A percentile compares a stretch with the other conserved stretches of the same genome.
Conservation (phyloP, 2,329 filamentous ascomycete genomes). For the Dothistroma septosporum region DNA sequence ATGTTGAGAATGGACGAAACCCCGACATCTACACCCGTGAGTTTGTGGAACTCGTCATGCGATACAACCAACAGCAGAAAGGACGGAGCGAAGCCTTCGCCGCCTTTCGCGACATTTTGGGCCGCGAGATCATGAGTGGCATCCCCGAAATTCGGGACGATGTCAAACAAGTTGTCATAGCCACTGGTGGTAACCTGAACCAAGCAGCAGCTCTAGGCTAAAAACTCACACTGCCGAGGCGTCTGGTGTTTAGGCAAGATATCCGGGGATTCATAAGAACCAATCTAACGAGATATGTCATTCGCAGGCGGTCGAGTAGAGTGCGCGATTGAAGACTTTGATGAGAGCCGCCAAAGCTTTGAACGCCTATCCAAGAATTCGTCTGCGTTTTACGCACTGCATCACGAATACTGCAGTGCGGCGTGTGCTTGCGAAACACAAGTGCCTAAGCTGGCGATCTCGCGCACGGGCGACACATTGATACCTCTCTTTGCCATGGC, state of each 20-base stretch:
- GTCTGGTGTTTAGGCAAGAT: background rate
- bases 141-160: conserved; percentile 55
- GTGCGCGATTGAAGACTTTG: no score
- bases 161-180: conserved; percentile 49
- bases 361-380: no score
- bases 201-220: background rate
- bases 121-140: conserved; percentile 53
- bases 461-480: no score
- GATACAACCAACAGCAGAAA: conserved; percentile 59
- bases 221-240: background rate
- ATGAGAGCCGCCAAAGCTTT: no score
- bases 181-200: conserved; percentile 36
- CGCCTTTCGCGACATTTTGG: conserved; percentile 56
- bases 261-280: background rate
- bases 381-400: no score
- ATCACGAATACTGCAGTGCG: no score
- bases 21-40: conserved; percentile 65
- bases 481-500: background rate
- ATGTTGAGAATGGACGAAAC: conserved; percentile 60
- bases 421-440: no score
- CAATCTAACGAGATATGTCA: background rate
- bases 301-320: no score
- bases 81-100: conserved; percentile 58
- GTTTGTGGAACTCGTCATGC: conserved; percentile 61
- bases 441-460: no score